These are phyloP conservation scores for Strigomonas oncopelti DNA, from an alignment of 208 protist genomes.

Conservation along the genomic window DNA sequence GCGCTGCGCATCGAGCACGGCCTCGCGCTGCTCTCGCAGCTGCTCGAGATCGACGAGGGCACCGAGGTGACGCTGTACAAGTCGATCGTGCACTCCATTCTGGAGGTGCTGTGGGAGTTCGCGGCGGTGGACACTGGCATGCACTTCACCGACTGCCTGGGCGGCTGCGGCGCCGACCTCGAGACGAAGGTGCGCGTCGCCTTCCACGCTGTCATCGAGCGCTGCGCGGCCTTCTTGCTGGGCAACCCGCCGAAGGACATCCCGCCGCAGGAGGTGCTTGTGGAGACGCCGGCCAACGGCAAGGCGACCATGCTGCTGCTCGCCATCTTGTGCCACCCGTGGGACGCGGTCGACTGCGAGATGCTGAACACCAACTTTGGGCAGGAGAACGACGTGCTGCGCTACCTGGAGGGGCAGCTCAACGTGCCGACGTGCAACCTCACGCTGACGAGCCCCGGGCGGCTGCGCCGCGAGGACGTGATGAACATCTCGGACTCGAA, in stretches of 20 bases:
- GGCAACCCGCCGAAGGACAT: conserved; percentile 26
- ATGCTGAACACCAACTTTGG: conserved; percentile 41
- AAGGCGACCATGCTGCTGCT: conserved; percentile 55
- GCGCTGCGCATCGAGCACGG: conserved; percentile 62
- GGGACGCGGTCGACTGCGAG: conserved; percentile 77
- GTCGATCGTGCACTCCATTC: conserved; percentile 19
- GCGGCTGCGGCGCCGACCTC: conserved; percentile 64
- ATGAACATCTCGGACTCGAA: conserved; percentile 19
- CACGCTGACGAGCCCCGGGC: conserved; percentile 44
- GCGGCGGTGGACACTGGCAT: conserved; percentile 38
- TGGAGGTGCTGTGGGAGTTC: conserved; percentile 53
- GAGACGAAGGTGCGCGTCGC: conserved; percentile 56
- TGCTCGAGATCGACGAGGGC: conserved; percentile 23
- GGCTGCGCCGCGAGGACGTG: conserved; percentile 28
- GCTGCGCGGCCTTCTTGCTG: conserved; percentile 29
- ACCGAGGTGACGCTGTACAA: conserved; percentile 1
- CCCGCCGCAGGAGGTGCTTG: conserved; percentile 36
- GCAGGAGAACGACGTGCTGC: conserved; percentile 47
- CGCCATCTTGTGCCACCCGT: conserved; percentile 76
- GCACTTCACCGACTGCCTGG: conserved; percentile 64
- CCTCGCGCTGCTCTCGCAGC: conserved; percentile 38
- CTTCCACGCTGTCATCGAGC: conserved; percentile 63
- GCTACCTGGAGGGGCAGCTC: conserved; percentile 56
- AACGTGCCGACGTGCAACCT: conserved; percentile 44
- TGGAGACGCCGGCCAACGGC: conserved; percentile 37